Evolutionary conservation across 163 green algal species (phyloP), one percentile per base, ranked within the genome.

Genomic region (Chlorella variabilis): DNA sequence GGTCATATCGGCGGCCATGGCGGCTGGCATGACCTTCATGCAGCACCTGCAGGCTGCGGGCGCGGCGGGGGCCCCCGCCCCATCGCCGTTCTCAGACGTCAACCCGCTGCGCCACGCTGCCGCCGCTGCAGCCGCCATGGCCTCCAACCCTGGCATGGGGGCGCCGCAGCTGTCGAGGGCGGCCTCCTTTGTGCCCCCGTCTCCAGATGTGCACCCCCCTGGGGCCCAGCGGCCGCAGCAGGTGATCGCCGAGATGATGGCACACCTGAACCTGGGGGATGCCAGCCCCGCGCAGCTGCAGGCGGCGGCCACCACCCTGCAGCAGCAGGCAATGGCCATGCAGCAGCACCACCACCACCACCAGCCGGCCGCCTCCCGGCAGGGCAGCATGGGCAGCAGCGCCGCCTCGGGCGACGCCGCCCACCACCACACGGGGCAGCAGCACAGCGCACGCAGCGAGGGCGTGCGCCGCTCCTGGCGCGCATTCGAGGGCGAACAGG

Each of bases 181-280:
- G 31, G 20, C 36, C n/a, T n/a, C n/a, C n/a, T 39, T n/a, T 9
- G 25, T 25, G 29, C 31, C 49, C 18, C 23, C 68, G 25, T 61
- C 68, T 20, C 68, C 41, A 15, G 68, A 61, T 1, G 36, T 33
- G 33, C 31, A 11, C 33, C 34, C 2, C 18, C 71, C 54, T 33
- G 54, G 9, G 23, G 54, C 54, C 8, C 27, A 23, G 59, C 59
- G 20, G 59, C 59, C 71, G 36, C 71, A 79, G 54, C 71, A 79
- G 71, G 20, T 69, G 54, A 79, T 79, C 42, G 71, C 71, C 0
- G 34, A 79, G 54, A 79, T 79, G 71, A 68, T 79, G 71, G 51
- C 71, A 0, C 23, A 54, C 18, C 56, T 79, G 34, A 68, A n/a
- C 71, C 11, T 79, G 36, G 71, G 34, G 25, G 56, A 45, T n/a